Base-by-base conservation (phyloP, 371 early-diverging fungal species). In the Lichtheimia ramosa region DNA sequence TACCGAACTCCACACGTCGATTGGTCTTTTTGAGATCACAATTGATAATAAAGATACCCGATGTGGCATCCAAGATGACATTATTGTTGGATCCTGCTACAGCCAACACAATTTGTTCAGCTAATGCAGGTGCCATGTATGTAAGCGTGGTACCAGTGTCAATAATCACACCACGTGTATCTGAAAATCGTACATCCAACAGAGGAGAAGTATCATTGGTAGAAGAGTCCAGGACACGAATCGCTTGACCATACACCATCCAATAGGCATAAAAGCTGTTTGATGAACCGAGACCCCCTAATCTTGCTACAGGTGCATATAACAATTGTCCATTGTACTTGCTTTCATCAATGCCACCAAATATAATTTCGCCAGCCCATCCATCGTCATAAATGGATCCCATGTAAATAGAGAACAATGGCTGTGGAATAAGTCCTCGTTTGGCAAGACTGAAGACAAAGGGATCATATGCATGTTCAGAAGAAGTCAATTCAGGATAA, bases 331-430 rank as follows among this genome's bases (percentile, higher is more conserved):
- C 87, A 2, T 65, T 72, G 58, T 75, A 86, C 63, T 82, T 83
- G 25, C 78, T 54, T 23, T 53, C 20, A 62, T 89, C 85, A n/a
- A 75, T 67, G 6, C 83, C 87, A n/a, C 85, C 86, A 68, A 89
- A 77, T 20, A 81, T 81, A 39, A 86, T 64, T 59, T 84, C 82
- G 20, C 87, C 89, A 3, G 61, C 59, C 71, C 72, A 75, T 6
- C 79, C 79, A 2, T 54, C 34, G 7, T 50, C 40, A 7, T 59
- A 39, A 4, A 55, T 62, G 25, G 54, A 57, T 55, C 75, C 75
- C 59, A 75, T 49, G 49, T 73, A 78, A 20, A 78, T 65, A 3
- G 75, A 70, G 23, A 78, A 78, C 5, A 78, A 18, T 14, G 79
- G 67, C 2, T 75, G 58, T 1, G 51, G 51, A 15, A 78, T 75